Percentiles rank a stretch among this genome's conserved stretches.
Evolutionary conservation across 176 grass and related monocot species (phyloP).

Genomic region (Aegilops sharonensis): DNA sequence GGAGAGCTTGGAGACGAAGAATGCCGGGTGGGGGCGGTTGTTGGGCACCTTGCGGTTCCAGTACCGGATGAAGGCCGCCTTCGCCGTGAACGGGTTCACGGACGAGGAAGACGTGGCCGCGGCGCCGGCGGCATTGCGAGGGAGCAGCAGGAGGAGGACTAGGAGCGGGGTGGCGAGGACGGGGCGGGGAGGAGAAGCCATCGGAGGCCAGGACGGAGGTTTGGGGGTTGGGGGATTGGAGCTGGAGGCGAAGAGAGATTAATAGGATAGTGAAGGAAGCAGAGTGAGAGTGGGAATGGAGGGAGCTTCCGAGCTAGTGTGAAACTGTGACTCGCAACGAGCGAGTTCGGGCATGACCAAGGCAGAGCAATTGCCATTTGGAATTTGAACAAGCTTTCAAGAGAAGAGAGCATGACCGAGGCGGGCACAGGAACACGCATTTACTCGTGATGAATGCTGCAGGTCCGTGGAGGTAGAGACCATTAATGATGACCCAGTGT

Average conservation of each 20-base stretch:
- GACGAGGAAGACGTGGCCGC: not conserved
- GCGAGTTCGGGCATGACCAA: no score
- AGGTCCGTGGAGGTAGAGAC: no score
- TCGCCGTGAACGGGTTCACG: constrained; percentile 81
- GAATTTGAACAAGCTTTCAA: no score
- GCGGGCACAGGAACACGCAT: no score
- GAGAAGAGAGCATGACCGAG: no score
- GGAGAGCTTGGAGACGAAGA: constrained; percentile 74
- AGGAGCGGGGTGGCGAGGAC: not conserved
- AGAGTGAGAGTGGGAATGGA: not conserved
- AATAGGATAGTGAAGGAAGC: not conserved
- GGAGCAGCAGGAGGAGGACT: not conserved
- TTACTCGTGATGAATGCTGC: no score
- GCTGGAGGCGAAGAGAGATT: not conserved
- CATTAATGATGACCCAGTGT: no score
- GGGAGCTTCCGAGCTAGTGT: no score
- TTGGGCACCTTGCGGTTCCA: constrained; percentile 87
- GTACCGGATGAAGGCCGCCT: constrained; percentile 81
- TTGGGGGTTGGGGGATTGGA: constrained; percentile 10
- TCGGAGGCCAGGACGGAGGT: constrained; percentile 6
- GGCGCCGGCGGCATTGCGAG: not conserved
- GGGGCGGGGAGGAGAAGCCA: constrained; percentile 22
- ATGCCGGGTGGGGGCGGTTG: constrained; percentile 75
- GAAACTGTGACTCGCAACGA: not conserved
- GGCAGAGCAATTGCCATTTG: no score